phyloP scores from a whole-genome alignment of 805 yeast species.

The Candida vartiovaarae region DNA sequence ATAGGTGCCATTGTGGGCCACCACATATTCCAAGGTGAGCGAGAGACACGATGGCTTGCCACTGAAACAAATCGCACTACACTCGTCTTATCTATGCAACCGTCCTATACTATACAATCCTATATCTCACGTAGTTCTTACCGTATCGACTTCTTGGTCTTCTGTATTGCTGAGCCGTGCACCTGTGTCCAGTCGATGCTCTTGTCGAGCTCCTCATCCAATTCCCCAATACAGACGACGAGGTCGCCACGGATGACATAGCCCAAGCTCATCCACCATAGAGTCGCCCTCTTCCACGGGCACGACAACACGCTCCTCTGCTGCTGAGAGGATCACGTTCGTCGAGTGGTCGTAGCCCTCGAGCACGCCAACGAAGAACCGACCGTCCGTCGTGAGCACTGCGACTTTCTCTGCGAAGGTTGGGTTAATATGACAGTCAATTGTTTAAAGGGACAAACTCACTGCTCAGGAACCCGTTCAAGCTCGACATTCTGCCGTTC shows the following conservation, averaged over 20 bases:
- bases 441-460: not conserved
- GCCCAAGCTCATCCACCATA: slow-evolving; percentile 32
- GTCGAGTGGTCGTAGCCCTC: slow-evolving; percentile 62
- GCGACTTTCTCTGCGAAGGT: slow-evolving; percentile 37
- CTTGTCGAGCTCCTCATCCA: slow-evolving; percentile 37
- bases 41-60: slow-evolving; percentile 23
- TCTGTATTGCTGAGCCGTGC: slow-evolving; percentile 18
- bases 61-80: slow-evolving; percentile 4
- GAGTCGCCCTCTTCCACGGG: slow-evolving; percentile 20
- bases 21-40: slow-evolving; percentile 44
- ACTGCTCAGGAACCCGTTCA: slow-evolving; percentile 1
- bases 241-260: slow-evolving; percentile 51
- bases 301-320: slow-evolving; percentile 45
- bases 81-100: not conserved
- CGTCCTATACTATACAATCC: not conserved
- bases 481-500: slow-evolving; percentile 3
- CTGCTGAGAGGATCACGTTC: slow-evolving; percentile 46
- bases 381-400: slow-evolving; percentile 51
- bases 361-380: slow-evolving; percentile 39
- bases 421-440: not conserved
- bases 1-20: slow-evolving; percentile 69
- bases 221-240: slow-evolving; percentile 48
- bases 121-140: slow-evolving; percentile 2
- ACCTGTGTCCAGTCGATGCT: slow-evolving; percentile 30
- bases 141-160: slow-evolving; percentile 21